A percentile compares a stretch with the other conserved stretches of the same genome.
phyloP scores from a whole-genome alignment of 441 rosid genomes.

The Syzygium malaccense region DNA sequence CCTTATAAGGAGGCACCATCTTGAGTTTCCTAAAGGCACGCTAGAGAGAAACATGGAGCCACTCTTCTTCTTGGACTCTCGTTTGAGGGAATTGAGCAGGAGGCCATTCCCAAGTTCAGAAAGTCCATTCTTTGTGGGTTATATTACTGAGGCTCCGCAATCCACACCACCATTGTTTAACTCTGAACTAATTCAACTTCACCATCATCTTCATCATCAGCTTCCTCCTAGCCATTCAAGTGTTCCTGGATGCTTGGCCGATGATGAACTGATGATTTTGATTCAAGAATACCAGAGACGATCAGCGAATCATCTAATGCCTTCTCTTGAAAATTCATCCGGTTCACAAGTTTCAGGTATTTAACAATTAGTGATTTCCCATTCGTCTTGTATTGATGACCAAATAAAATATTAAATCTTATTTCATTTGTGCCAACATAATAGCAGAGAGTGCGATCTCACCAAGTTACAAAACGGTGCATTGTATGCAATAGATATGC shows the following conservation, averaged over 20 bases:
- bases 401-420: not conserved
- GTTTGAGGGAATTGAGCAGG: not conserved
- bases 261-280: not conserved
- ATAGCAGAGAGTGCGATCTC: not conserved
- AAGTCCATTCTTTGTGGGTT: not conserved
- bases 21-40: not conserved
- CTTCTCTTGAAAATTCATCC: not conserved
- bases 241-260: not conserved
- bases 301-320: not conserved
- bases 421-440: not conserved
- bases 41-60: not conserved
- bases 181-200: not conserved
- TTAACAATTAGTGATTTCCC: not conserved
- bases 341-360: not conserved
- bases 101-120: not conserved
- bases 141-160: not conserved
- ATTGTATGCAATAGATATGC: not conserved
- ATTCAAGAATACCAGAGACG: not conserved
- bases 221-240: not conserved
- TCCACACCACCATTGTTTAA: not conserved
- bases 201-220: not conserved
- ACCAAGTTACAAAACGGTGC: not conserved
- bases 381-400: not conserved
- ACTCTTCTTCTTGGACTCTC: not conserved
- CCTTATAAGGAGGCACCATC: not conserved